Evolutionary conservation across 306 rosid species (phyloP).

Genomic region (Ochetophila trinervis): DNA sequence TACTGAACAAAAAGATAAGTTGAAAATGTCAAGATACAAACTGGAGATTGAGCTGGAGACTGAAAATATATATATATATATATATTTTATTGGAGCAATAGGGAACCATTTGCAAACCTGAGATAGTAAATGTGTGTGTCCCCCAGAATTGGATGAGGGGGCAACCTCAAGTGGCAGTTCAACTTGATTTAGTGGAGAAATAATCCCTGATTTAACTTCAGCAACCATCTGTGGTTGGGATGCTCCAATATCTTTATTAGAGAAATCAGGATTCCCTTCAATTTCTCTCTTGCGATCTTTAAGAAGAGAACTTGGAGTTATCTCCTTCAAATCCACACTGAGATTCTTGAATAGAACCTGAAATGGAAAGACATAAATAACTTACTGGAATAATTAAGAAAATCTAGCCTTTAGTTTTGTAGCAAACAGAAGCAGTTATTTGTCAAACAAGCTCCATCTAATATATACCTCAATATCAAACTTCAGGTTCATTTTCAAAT

Average conservation of each 20-base stretch:
- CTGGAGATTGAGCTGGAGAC: background rate
- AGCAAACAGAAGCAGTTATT: background rate
- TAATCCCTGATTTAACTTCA: slow-evolving; percentile 68
- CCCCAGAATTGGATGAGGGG: slow-evolving; percentile 62
- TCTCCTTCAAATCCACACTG: slow-evolving; percentile 91
- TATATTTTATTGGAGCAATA: slow-evolving; percentile 3
- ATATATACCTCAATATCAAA: slow-evolving; percentile 86
- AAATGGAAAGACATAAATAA: background rate
- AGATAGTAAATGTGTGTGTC: slow-evolving; percentile 67
- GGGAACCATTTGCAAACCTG: slow-evolving; percentile 55
- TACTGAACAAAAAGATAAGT: slow-evolving; percentile 31
- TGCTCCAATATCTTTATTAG: slow-evolving; percentile 88
- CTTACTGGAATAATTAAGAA: no score
- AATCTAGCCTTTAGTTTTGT: no score
- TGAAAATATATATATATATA: background rate
- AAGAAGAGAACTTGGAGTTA: slow-evolving; percentile 82
- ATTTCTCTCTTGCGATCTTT: slow-evolving; percentile 87
- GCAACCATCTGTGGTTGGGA: slow-evolving; percentile 71
- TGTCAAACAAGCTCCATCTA: background rate
- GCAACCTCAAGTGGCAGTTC: slow-evolving; percentile 77
- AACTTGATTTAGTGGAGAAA: slow-evolving; percentile 76
- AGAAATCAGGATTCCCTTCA: slow-evolving; percentile 99
- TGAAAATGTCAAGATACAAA: background rate
- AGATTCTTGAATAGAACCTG: slow-evolving; percentile 93
- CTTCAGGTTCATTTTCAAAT: slow-evolving; percentile 98